Evolutionary conservation across 352 stramenopile genomes (phyloP), one percentile per base, ranked within the genome.

Genomic region (Pythium biforme): DNA sequence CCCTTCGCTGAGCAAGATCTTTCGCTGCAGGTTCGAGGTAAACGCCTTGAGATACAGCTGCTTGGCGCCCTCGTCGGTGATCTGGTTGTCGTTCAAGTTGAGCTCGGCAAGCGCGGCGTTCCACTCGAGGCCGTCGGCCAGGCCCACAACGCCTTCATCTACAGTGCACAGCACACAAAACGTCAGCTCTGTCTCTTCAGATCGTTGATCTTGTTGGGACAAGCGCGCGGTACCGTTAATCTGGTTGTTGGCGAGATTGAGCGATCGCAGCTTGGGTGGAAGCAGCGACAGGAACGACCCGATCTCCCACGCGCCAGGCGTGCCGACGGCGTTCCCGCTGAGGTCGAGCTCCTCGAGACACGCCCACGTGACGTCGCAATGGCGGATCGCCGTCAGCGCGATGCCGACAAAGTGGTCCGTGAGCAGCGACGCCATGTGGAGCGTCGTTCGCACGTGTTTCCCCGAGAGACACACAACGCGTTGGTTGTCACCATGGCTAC

Each of bases 41-140:
- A 83, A 85, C 4, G 71, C 76, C 55, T 80, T 83, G 19, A 86
- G 58, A 37, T 82, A 86, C 1, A 84, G 58, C 25, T 70, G 63
- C 53, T 77, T 80, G 11, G 76, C 78, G 6, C 76, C 76, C 2
- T 56, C 33, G 41, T 86, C 76, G 1, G 76, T 81, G 56, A 88
- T 87, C 17, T 64, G 46, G 55, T 90, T 90, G 22, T 75, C 47
- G 22, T 78, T 68, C 1, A 90, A 51, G 37, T 83, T 72, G 20
- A 90, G 65, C 23, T 88, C 78, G 14, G 74, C 62, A 25, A 84
- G 65, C 4, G 69, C 77, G 1, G 56, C 39, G 25, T 83, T 85
- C 4, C 54, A 55, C 43, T 87, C 78, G 2, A 88, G 43, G 14
- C 78, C 78, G 37, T 83, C 59, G 8, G 78, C 75, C 0, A 90